Evolutionary conservation across 2,329 filamentous ascomycete genomes (phyloP).

Genomic region (Coniochaeta prunicola): DNA sequence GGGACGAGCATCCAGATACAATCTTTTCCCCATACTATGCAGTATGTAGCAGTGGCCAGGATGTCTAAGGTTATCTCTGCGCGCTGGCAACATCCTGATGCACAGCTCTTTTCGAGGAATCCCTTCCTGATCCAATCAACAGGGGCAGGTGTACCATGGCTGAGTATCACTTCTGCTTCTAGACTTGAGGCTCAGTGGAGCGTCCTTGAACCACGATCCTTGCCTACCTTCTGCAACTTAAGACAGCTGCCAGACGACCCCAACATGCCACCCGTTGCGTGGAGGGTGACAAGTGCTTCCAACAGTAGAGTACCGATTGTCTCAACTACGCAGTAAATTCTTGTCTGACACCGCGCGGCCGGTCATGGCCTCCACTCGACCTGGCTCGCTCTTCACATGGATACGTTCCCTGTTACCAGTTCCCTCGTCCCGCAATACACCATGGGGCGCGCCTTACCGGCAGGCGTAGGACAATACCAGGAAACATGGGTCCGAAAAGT

Average conservation of each 20-base stretch:
- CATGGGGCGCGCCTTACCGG: background rate
- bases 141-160: background rate
- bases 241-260: no score
- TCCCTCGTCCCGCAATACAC: no score
- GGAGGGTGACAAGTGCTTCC: background rate
- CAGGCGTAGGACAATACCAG: background rate
- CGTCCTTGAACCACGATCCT: background rate
- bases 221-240: background rate
- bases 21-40: no score
- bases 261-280: background rate
- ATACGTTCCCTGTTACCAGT: no score
- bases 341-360: no score
- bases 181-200: background rate
- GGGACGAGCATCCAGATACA: background rate
- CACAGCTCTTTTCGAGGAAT: background rate
- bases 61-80: background rate
- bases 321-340: background rate
- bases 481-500: no score
- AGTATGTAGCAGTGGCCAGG: background rate
- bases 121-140: background rate
- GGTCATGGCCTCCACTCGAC: no score
- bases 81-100: background rate
- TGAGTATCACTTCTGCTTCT: background rate
- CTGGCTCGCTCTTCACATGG: no score
- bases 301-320: background rate